Base-by-base conservation (phyloP, 1,139 yeast genomes). In the Hansenula lynferdii region DNA sequence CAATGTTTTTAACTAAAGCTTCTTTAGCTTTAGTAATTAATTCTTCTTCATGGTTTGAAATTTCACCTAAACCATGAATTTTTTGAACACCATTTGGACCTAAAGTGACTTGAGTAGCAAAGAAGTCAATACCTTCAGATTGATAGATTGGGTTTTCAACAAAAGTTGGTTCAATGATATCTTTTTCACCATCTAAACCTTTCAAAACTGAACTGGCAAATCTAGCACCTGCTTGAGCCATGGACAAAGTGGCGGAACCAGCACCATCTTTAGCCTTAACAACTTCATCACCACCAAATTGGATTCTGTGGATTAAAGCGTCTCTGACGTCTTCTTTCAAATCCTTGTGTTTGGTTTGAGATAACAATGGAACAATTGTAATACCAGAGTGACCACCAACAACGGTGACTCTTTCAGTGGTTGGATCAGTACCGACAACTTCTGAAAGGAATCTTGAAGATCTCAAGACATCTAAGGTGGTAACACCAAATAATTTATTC, bases 301-400 rank as follows among this genome's bases (percentile, higher is more conserved):
- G 97, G 61, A 90, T 92, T 73, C 97, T 83, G 77, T 87, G 77
- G 64, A 87, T 77, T 62, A 90, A 76, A 44, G 79, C 80, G 51
- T 86, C 85, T 54, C 70, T 68, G 34, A 42, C 45, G 47, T 67
- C 64, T 57, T 75, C 80, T 54, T 72, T 71, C 52, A 78, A 66
- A 58, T 81, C 62, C 56, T 75, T 71, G 67, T 75, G 75, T 56
- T 64, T 69, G 52, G 85, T 71, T 65, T 78, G 82, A 41, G 96
- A 86, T 63, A 90, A 72, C 67, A 92, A 75, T 59, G 98, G 97
- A 44, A 90, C 96, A 67, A 92, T 92, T 64, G 98, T 92, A 65
- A 86, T 86, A 68, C 98, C 98, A 40, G 97, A 89, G 77, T 92
- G 98, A 51, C 98, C 98, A 64, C 98, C 97, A 56, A 92, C 83